These are phyloP conservation scores for Echinosophora koreensis DNA, from an alignment of 306 rosid genomes.

Conservation along the genomic window DNA sequence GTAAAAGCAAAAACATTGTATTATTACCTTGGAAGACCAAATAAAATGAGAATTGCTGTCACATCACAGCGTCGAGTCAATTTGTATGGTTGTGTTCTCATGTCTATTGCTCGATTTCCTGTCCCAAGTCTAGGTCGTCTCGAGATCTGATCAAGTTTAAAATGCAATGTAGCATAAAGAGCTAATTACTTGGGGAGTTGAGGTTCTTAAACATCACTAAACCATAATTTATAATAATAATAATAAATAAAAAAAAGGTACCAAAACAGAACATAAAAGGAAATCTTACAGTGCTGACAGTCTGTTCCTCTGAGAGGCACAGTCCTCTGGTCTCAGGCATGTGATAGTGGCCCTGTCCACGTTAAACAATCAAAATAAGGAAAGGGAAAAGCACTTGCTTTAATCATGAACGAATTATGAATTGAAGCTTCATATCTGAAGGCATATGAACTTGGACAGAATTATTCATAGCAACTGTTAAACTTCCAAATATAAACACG, in stretches of 20 bases:
- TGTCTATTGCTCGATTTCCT: slow-evolving; percentile 53
- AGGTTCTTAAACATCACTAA: not conserved
- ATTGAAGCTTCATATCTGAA: slow-evolving; percentile 28
- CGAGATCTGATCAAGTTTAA: slow-evolving; percentile 49
- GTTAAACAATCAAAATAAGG: slow-evolving; percentile 28
- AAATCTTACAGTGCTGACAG: slow-evolving; percentile 53
- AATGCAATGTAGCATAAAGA: slow-evolving; percentile 59
- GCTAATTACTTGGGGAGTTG: slow-evolving; percentile 22
- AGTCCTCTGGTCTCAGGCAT: slow-evolving; percentile 70
- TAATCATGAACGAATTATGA: slow-evolving; percentile 31
- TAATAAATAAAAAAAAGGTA: not conserved
- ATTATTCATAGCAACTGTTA: slow-evolving; percentile 9
- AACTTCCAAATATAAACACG: slow-evolving; percentile 28
- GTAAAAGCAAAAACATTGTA: slow-evolving; percentile 36
- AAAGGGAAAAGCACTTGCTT: not conserved
- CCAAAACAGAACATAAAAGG: slow-evolving; percentile 19
- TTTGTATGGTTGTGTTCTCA: slow-evolving; percentile 67
- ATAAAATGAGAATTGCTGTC: slow-evolving; percentile 91
- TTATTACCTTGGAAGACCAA: slow-evolving; percentile 95
- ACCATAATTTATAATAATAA: not conserved
- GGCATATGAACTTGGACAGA: slow-evolving; percentile 20
- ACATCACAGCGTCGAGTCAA: slow-evolving; percentile 86
- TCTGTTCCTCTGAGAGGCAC: slow-evolving; percentile 65
- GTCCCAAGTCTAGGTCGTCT: slow-evolving; percentile 59
- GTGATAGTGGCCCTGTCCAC: slow-evolving; percentile 63